Conservation (phyloP, 805 yeast species). For the Metschnikowia shivogae region DNA sequence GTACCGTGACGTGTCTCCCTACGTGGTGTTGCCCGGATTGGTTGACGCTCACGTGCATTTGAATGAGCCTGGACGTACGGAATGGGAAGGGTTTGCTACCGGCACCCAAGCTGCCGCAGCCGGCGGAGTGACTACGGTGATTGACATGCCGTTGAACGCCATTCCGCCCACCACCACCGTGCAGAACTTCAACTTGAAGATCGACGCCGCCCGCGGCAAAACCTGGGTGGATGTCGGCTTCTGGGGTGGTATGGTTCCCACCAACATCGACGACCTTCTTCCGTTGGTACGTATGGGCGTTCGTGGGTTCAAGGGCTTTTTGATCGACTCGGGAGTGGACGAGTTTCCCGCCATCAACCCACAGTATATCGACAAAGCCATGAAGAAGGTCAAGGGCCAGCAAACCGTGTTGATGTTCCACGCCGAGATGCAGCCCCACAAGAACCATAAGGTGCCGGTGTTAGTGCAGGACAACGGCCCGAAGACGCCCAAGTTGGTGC, state of each 20-base stretch:
- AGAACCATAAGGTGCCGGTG: conserved; percentile 19
- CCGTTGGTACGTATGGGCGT: conserved; percentile 86
- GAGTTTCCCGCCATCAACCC: conserved; percentile 84
- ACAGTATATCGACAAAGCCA: conserved; percentile 60
- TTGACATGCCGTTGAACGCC: conserved; percentile 95
- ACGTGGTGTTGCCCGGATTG: conserved; percentile 77
- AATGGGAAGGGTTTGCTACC: conserved; percentile 97
- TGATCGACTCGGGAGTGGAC: conserved; percentile 94
- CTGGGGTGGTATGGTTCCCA: conserved; percentile 95
- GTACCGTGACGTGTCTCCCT: conserved; percentile 56
- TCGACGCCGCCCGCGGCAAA: conserved; percentile 74
- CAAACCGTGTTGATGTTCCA: conserved; percentile 84
- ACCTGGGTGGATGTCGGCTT: conserved; percentile 92
- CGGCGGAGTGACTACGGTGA: conserved; percentile 94
- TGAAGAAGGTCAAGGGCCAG: conserved; percentile 56
- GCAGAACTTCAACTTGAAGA: conserved; percentile 66
- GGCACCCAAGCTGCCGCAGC: conserved; percentile 93
- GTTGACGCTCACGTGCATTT: conserved; percentile 93
- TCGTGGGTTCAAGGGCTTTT: conserved; percentile 88
- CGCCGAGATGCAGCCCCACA: conserved; percentile 72
- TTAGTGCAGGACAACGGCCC: conserved; percentile 22
- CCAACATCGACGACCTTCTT: conserved; percentile 60
- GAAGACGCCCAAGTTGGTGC: conserved; percentile 23
- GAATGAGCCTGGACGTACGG: conserved; percentile 97
- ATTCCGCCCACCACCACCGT: conserved; percentile 92